phyloP scores from a whole-genome alignment of 2,329 filamentous ascomycete species.

The Penicillium verrucosum region DNA sequence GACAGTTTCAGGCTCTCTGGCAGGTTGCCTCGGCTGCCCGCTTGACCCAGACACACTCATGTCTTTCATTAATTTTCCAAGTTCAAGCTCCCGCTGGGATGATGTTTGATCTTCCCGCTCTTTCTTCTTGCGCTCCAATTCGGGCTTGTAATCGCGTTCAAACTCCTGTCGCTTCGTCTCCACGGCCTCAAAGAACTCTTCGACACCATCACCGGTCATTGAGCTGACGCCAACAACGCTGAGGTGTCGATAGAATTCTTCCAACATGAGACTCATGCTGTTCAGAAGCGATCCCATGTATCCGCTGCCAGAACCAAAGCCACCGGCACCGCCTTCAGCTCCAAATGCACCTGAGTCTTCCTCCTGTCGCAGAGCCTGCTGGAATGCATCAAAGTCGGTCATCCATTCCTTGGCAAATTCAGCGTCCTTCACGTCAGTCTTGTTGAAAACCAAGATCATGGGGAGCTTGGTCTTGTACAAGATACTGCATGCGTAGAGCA shows the following conservation, averaged over 20 bases:
- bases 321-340: conserved; percentile 60
- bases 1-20: conserved; percentile 42
- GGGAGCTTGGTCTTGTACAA: conserved; percentile 98
- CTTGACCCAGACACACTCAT: conserved; percentile 62
- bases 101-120: conserved; percentile 75
- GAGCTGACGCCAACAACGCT: conserved; percentile 91
- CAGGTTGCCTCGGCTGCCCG: conserved; percentile 24
- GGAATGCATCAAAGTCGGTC: conserved; percentile 97
- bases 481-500: conserved; percentile 98
- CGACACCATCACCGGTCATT: conserved; percentile 85
- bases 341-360: conserved; percentile 75
- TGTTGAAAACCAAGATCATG: conserved; percentile 99
- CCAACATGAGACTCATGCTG: conserved; percentile 95
- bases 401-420: conserved; percentile 97
- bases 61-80: conserved; percentile 91
- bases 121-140: conserved; percentile 73
- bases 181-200: conserved; percentile 91
- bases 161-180: conserved; percentile 86
- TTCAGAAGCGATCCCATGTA: conserved; percentile 97
- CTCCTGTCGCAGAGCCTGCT: conserved; percentile 75
- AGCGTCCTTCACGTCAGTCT: conserved; percentile 91
- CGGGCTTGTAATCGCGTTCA: conserved; percentile 82
- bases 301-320: conserved; percentile 69
- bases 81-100: conserved; percentile 69
- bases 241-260: conserved; percentile 94